A percentile compares a stretch with the other conserved stretches of the same genome.
Conservation (phyloP, 177 flowering plant genomes). For the Vitis hybrid region DNA sequence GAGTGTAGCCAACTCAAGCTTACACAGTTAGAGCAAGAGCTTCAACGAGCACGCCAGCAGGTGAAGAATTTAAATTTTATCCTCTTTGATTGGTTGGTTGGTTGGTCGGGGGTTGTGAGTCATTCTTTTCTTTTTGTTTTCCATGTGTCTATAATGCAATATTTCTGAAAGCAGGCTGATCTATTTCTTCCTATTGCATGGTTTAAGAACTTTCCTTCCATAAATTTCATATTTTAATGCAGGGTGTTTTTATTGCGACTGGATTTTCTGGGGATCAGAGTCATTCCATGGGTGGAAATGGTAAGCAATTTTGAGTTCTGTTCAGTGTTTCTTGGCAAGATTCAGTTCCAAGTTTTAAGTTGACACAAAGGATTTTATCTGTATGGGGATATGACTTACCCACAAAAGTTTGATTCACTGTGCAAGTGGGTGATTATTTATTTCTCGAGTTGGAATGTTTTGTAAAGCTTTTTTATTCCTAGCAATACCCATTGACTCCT, state of each 20-base stretch:
- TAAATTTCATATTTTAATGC: conserved; percentile 17
- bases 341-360: too few species aligned
- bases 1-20: conserved; percentile 75
- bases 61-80: conserved; percentile 20
- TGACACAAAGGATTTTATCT: too few species aligned
- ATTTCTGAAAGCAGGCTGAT: not conserved
- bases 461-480: too few species aligned
- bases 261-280: conserved; percentile 54
- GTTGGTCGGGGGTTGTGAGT: not conserved
- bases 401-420: too few species aligned
- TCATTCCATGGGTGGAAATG: conserved; percentile 53
- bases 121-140: not conserved
- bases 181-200: too few species aligned
- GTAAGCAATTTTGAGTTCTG: conserved; percentile 25
- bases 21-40: conserved; percentile 78
- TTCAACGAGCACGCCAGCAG: conserved; percentile 81
- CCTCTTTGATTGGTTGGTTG: too few species aligned
- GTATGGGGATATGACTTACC: too few species aligned
- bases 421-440: too few species aligned
- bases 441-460: too few species aligned
- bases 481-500: too few species aligned
- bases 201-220: not conserved
- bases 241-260: conserved; percentile 60
- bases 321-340: not conserved
- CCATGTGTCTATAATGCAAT: too few species aligned